phyloP scores from a whole-genome alignment of 768 basidiomycete genomes.

The Crucibulum laeve region DNA sequence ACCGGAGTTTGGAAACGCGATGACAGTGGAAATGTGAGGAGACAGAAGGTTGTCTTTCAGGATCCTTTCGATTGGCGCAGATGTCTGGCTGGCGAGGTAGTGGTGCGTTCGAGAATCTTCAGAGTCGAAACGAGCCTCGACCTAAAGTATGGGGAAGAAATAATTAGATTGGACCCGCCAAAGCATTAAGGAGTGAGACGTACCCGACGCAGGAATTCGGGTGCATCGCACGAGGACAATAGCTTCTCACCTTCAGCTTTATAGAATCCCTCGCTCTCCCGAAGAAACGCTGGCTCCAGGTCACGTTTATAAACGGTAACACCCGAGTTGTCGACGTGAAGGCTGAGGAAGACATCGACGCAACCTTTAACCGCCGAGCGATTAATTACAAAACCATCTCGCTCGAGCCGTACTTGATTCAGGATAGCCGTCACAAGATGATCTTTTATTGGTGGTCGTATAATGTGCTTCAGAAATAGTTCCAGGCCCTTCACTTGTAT shows the following conservation, averaged over 20 bases:
- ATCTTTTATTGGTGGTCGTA: conserved; percentile 75
- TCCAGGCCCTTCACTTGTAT: conserved; percentile 80
- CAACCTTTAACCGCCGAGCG: conserved; percentile 89
- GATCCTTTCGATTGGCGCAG: conserved; percentile 62
- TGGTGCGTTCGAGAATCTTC: conserved; percentile 84
- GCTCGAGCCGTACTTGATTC: conserved; percentile 83
- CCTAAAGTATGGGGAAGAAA: too few relatives aligned
- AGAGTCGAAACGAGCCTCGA: conserved; percentile 73
- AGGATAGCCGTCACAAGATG: conserved; percentile 82
- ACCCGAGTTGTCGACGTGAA: conserved; percentile 46
- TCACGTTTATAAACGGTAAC: conserved; percentile 75
- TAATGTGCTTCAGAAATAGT: conserved; percentile 80
- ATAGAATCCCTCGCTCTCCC: conserved; percentile 79
- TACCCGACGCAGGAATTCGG: conserved; percentile 79
- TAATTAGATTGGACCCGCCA: background rate
- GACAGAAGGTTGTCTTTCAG: conserved; percentile 76
- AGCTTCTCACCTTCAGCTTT: conserved; percentile 65
- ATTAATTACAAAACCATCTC: conserved; percentile 87
- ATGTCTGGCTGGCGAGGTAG: conserved; percentile 78
- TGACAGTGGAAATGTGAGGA: conserved; percentile 69
- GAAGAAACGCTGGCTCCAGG: conserved; percentile 78
- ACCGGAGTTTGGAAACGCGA: conserved; percentile 80
- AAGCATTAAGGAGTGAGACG: conserved; percentile 18
- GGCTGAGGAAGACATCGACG: conserved; percentile 76
- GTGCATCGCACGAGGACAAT: conserved; percentile 70